Evolutionary conservation across 2,329 filamentous ascomycete genomes (phyloP).

Genomic region (Verticillium klebahnii): DNA sequence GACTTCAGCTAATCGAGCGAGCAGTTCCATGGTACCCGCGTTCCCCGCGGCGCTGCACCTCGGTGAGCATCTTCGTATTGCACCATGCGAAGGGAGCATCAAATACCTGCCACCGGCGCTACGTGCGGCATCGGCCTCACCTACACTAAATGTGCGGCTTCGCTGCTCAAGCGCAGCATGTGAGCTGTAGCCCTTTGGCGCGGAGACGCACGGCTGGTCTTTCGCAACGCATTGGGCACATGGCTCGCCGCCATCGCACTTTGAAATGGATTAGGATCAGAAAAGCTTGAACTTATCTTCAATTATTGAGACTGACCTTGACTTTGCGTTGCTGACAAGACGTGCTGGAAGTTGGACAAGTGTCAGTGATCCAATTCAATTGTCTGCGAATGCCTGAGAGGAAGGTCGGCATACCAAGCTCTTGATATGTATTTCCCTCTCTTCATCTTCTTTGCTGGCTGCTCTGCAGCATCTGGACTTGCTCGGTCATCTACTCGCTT

Average conservation of each 20-base stretch:
- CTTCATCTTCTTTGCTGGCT: conserved; percentile 7
- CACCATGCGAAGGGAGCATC: background rate
- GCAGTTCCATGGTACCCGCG: background rate
- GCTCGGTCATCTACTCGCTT: background rate
- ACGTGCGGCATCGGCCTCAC: background rate
- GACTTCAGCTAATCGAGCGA: conserved; percentile 3
- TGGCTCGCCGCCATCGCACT: conserved; percentile 10
- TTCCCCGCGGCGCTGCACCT: background rate
- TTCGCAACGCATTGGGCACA: conserved; percentile 8
- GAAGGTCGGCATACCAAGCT: conserved; percentile 6
- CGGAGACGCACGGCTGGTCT: conserved; percentile 3
- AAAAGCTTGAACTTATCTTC: background rate
- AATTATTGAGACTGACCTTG: conserved; percentile 4
- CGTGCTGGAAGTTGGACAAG: background rate
- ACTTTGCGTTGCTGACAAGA: conserved; percentile 10
- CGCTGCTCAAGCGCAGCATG: background rate
- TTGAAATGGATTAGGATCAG: background rate
- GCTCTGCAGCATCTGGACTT: conserved; percentile 1
- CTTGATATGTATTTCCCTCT: conserved; percentile 9
- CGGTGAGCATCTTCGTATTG: background rate
- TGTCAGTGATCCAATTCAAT: background rate
- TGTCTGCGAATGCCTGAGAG: background rate
- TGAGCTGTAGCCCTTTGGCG: background rate
- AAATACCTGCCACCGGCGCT: background rate
- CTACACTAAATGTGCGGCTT: background rate